Conservation (phyloP, 2,329 filamentous ascomycete species). For the Didymella arachidicola region DNA sequence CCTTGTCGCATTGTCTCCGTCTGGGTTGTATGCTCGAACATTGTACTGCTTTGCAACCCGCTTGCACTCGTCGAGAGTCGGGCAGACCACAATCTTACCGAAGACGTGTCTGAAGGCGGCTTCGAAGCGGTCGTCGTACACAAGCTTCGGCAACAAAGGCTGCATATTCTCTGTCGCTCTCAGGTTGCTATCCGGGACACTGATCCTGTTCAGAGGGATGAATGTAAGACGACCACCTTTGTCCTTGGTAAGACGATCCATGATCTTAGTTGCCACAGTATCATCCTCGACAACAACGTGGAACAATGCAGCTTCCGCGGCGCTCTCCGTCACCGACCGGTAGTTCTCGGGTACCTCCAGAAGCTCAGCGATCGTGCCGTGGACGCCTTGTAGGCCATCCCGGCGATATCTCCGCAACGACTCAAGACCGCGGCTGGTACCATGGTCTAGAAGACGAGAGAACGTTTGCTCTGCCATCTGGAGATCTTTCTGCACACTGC, state of each 20-base stretch:
- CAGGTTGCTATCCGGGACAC: slow-evolving; percentile 74
- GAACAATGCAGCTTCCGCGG: slow-evolving; percentile 90
- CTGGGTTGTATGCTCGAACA: slow-evolving; percentile 90
- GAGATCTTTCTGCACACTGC: slow-evolving; percentile 77
- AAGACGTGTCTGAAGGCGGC: slow-evolving; percentile 94
- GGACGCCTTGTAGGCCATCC: slow-evolving; percentile 82
- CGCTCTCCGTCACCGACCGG: slow-evolving; percentile 88
- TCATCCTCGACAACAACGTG: slow-evolving; percentile 96
- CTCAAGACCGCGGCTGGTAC: slow-evolving; percentile 85
- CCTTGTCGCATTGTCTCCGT: slow-evolving; percentile 94
- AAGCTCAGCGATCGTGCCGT: slow-evolving; percentile 93
- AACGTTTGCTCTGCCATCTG: slow-evolving; percentile 79
- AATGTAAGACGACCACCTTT: slow-evolving; percentile 90
- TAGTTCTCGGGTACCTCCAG: slow-evolving; percentile 86
- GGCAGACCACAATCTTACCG: slow-evolving; percentile 92
- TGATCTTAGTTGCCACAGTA: slow-evolving; percentile 81
- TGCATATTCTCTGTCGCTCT: slow-evolving; percentile 88
- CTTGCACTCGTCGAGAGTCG: slow-evolving; percentile 83
- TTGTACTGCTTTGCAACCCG: slow-evolving; percentile 93
- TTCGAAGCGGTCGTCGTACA: slow-evolving; percentile 78
- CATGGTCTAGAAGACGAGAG: slow-evolving; percentile 86
- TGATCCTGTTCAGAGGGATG: slow-evolving; percentile 87
- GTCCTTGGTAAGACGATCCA: slow-evolving; percentile 79
- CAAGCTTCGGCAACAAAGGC: slow-evolving; percentile 83
- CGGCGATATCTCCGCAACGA: slow-evolving; percentile 83